phyloP scores from a whole-genome alignment of 768 basidiomycete species.

The Amanita thiersii region DNA sequence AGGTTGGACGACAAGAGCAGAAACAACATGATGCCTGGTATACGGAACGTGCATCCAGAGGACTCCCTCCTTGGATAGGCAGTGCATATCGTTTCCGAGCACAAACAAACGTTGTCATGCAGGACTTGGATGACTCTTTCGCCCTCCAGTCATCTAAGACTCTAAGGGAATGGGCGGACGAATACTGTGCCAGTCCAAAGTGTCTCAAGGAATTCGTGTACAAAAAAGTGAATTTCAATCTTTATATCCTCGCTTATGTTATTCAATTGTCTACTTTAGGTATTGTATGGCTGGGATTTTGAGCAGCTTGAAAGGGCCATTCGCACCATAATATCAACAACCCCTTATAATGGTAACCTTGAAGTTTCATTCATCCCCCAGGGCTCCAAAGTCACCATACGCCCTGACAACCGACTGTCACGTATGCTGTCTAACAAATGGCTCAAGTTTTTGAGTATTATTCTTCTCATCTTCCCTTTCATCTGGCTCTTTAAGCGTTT shows the following conservation, averaged over 20 bases:
- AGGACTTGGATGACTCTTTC: background rate
- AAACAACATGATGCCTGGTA: slow-evolving; percentile 31
- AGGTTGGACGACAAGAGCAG: slow-evolving; percentile 30
- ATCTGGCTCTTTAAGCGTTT: slow-evolving; percentile 76
- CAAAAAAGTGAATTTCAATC: slow-evolving; percentile 38
- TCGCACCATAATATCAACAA: slow-evolving; percentile 31
- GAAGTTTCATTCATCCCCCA: slow-evolving; percentile 41
- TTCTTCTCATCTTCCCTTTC: slow-evolving; percentile 70
- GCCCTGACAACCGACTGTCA: slow-evolving; percentile 60
- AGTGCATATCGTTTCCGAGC: background rate
- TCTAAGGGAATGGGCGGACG: slow-evolving; percentile 74
- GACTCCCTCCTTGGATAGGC: slow-evolving; percentile 38
- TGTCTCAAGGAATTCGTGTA: slow-evolving; percentile 75
- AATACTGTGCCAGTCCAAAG: slow-evolving; percentile 67
- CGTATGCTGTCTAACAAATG: slow-evolving; percentile 62
- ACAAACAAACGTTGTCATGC: background rate
- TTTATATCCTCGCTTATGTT: background rate
- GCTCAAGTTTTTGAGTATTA: slow-evolving; percentile 60
- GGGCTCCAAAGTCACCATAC: slow-evolving; percentile 48
- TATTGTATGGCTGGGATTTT: slow-evolving; percentile 42
- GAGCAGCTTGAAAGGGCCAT: slow-evolving; percentile 28
- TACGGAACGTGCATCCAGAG: slow-evolving; percentile 25
- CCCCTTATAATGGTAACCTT: slow-evolving; percentile 38
- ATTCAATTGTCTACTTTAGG: slow-evolving; percentile 14
- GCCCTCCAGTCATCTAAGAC: slow-evolving; percentile 47